Evolutionary conservation across 164 flowering plant species (phyloP).

Genomic region (Vitis cinerea): DNA sequence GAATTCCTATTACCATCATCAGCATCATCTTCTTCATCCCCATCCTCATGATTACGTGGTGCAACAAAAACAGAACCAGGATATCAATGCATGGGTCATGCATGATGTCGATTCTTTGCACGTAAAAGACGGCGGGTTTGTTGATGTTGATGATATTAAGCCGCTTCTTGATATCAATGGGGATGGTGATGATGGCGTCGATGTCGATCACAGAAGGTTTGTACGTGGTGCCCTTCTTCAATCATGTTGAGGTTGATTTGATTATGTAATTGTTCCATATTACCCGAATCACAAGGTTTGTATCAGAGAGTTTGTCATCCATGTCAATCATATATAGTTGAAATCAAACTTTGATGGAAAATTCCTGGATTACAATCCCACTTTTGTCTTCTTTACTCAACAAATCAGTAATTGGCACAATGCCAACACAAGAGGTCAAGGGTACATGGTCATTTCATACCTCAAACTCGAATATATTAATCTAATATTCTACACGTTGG

Average conservation of each 20-base stretch:
- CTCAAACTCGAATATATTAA: too few relatives aligned
- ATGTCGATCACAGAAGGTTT: background rate
- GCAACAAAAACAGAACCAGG: background rate
- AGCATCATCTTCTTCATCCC: background rate
- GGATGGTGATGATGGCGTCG: background rate
- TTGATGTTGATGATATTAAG: constrained; percentile 11
- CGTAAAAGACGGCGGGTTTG: background rate
- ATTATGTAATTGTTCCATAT: background rate
- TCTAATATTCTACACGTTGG: too few relatives aligned
- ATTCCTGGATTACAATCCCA: too few relatives aligned
- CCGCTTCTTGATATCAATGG: constrained; percentile 11
- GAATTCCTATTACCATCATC: background rate
- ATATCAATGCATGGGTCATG: constrained; percentile 12
- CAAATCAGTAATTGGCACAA: too few relatives aligned
- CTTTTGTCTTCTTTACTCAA: too few relatives aligned
- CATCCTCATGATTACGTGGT: background rate
- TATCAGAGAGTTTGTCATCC: too few relatives aligned
- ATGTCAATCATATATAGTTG: too few relatives aligned
- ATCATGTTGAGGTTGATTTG: background rate
- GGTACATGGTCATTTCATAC: too few relatives aligned
- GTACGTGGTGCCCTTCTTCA: background rate
- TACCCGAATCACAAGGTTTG: too few relatives aligned
- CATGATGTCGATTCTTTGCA: constrained; percentile 8
- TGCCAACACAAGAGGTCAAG: too few relatives aligned
- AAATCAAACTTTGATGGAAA: too few relatives aligned